A percentile compares a stretch with the other conserved stretches of the same genome.
Evolutionary conservation across 139 green algal genomes (phyloP).

Genomic region (Chlamydomonas eustigma): DNA sequence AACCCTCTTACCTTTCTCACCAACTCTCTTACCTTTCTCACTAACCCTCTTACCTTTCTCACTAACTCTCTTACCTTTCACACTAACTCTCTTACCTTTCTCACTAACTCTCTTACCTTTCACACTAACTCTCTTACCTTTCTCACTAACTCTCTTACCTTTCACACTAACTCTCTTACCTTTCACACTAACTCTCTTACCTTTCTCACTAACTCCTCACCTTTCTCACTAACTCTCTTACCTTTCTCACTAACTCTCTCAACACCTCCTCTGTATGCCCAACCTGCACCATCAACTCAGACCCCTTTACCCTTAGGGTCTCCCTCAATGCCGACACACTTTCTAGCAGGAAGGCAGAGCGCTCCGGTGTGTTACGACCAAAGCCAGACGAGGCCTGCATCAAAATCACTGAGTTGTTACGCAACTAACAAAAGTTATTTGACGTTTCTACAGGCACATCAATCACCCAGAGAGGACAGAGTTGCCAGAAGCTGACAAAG

Average conservation of each 20-base stretch:
- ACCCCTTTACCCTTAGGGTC: not conserved
- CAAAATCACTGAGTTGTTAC: not conserved
- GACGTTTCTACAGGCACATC: not conserved
- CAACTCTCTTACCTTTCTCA: not conserved
- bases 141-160: not conserved
- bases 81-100: not conserved
- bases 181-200: not conserved
- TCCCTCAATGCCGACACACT: not conserved
- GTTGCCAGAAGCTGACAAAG: too few relatives aligned
- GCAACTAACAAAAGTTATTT: not conserved
- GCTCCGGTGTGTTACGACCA: not conserved
- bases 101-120: not conserved
- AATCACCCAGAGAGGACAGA: too few relatives aligned
- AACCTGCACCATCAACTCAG: not conserved
- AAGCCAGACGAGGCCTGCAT: not conserved
- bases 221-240: not conserved
- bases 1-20: not conserved
- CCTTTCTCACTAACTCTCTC: not conserved
- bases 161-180: not conserved
- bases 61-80: not conserved
- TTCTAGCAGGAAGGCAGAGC: not conserved
- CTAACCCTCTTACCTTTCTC: not conserved
- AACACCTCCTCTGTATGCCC: not conserved
- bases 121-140: not conserved
- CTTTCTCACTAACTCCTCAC: not conserved